Percentiles rank a stretch among this genome's conserved stretches.
phyloP scores from a whole-genome alignment of 192 early-diverging fungal species.

The Dissophora ornata region DNA sequence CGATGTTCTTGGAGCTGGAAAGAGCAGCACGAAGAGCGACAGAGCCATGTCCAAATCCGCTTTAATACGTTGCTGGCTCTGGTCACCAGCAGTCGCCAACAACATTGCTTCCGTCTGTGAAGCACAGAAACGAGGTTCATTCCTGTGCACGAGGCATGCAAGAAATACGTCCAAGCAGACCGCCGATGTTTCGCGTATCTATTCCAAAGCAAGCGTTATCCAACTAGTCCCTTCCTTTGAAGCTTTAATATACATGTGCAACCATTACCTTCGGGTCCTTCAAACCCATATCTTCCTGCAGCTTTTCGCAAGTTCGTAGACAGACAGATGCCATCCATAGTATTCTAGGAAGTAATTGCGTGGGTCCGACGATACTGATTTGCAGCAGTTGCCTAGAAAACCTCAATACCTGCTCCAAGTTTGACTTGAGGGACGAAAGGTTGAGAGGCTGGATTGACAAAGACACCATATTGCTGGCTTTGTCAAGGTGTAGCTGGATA shows the following conservation, averaged over 20 bases:
- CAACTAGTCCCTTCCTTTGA: too few species aligned
- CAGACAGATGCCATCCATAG: constrained; percentile 5
- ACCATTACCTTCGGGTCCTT: background rate
- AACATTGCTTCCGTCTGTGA: background rate
- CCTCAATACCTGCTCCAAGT: background rate
- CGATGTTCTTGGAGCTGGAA: constrained; percentile 5
- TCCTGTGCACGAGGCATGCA: constrained; percentile 5
- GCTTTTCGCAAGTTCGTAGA: background rate
- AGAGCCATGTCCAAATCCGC: background rate
- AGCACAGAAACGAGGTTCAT: background rate
- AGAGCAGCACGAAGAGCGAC: constrained; percentile 9
- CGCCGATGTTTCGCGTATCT: constrained; percentile 8
- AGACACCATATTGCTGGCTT: background rate
- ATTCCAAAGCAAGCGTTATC: too few species aligned
- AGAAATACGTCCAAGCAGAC: constrained; percentile 30
- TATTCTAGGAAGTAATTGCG: background rate
- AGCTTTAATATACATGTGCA: too few species aligned
- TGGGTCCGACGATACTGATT: background rate
- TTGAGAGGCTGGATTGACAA: too few species aligned
- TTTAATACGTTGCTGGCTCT: background rate
- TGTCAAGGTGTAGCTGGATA: background rate
- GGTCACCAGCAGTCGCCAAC: background rate
- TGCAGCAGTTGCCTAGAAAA: background rate
- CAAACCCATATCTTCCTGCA: background rate
- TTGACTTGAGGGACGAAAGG: too few species aligned